phyloP scores from a whole-genome alignment of 306 rosid genomes.

The Amphicarpaea edgeworthii region DNA sequence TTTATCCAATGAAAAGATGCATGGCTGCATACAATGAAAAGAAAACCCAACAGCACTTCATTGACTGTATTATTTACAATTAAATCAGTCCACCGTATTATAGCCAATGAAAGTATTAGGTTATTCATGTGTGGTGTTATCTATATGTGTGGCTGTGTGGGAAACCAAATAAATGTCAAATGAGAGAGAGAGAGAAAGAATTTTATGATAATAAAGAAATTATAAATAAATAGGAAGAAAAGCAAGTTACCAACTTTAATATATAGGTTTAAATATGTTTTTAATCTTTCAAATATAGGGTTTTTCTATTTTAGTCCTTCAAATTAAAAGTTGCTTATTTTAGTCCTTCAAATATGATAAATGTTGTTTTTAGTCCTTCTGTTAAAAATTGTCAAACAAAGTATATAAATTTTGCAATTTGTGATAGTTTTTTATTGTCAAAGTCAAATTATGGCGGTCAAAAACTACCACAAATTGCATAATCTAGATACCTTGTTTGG shows the following conservation, averaged over 20 bases:
- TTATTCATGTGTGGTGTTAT: slow-evolving; percentile 6
- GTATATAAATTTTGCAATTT: too few relatives aligned
- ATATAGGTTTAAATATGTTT: too few relatives aligned
- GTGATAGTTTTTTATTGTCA: too few relatives aligned
- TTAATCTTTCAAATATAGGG: too few relatives aligned
- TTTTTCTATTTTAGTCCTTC: too few relatives aligned
- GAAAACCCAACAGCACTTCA: slow-evolving; percentile 27
- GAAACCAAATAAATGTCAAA: slow-evolving; percentile 25
- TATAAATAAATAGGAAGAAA: background rate
- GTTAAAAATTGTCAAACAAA: too few relatives aligned
- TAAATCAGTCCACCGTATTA: slow-evolving; percentile 12
- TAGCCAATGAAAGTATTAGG: slow-evolving; percentile 17
- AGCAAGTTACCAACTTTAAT: slow-evolving; percentile 26
- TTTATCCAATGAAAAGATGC: slow-evolving; percentile 22
- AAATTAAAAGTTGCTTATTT: too few relatives aligned
- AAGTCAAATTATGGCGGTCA: too few relatives aligned
- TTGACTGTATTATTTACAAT: slow-evolving; percentile 1
- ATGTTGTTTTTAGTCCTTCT: too few relatives aligned
- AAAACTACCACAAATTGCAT: too few relatives aligned
- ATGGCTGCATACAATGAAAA: slow-evolving; percentile 25
- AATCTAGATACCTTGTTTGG: too few relatives aligned
- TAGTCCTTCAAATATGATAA: too few relatives aligned
- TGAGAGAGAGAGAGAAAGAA: background rate
- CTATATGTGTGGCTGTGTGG: slow-evolving; percentile 29
- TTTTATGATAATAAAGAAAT: slow-evolving; percentile 3